These are phyloP conservation scores for Claviceps sp. DNA, from an alignment of 2,329 filamentous ascomycete species.

Conservation along the genomic window DNA sequence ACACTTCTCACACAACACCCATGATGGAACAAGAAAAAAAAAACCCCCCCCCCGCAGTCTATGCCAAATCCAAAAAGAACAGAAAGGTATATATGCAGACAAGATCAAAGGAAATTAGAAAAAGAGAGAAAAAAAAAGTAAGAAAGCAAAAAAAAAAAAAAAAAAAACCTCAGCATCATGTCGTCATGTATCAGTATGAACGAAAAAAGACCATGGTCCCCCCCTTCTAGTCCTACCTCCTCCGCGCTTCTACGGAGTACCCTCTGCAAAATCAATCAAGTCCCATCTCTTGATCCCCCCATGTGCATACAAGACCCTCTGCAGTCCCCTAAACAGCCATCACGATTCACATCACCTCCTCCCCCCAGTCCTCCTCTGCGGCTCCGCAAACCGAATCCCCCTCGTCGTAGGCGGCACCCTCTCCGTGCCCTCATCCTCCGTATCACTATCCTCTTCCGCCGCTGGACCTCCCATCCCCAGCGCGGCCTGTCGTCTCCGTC, in stretches of 20 bases:
- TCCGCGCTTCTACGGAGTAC: too few relatives aligned
- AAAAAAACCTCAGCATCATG: background rate
- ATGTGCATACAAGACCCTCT: too few relatives aligned
- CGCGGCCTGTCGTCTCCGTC: conserved; percentile 59
- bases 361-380: conserved; percentile 7
- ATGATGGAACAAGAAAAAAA: too few relatives aligned
- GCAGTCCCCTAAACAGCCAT: background rate
- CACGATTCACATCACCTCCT: background rate
- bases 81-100: too few relatives aligned
- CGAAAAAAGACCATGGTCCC: background rate
- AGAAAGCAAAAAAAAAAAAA: background rate
- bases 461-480: conserved; percentile 41
- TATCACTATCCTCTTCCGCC: conserved; percentile 37
- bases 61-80: background rate
- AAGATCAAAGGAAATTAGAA: background rate
- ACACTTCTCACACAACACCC: too few relatives aligned
- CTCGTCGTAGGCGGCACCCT: conserved; percentile 37
- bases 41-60: too few relatives aligned
- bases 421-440: conserved; percentile 40
- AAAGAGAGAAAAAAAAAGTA: too few relatives aligned
- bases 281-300: too few relatives aligned
- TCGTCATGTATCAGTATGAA: background rate
- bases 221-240: background rate
- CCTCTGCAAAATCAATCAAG: too few relatives aligned
- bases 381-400: conserved; percentile 50